Base-by-base conservation (phyloP, 1,139 yeast species). In the Nadsonia starkeyi-henricii region DNA sequence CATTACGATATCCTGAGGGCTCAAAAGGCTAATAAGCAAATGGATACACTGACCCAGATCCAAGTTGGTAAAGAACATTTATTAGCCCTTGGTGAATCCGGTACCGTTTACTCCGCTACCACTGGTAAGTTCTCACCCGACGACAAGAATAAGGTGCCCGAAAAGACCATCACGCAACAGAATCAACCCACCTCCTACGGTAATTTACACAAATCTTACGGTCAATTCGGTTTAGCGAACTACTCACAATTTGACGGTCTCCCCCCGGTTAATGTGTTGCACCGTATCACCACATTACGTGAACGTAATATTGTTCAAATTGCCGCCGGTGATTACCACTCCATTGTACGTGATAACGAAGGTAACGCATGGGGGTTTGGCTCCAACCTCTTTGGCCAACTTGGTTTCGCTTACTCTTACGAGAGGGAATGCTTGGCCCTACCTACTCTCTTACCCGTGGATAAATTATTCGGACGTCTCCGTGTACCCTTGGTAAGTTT, bases 351-450 rank as follows among this genome's bases (percentile, higher is more conserved):
- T 30, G 91, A 85, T 55, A 57, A 67, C 1, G 60, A 70, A 21
- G 93, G 91, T 17, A 71, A 73, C 51, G 67, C 86, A 18, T 84
- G 82, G 77, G 75, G 88, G 1, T 89, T 94, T 77, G 98, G 98
- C 30, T 77, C 77, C 52, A 91, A 91, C 62, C 69, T 76, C 1
- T 76, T 67, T 61, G 97, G 98, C 21, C 91, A 91, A 60, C 71
- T 93, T 52, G 95, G 89, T n/a, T 70, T 77, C 46, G 79, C 79
- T 8, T 79, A 82, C 47, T 70, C 76, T 26, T 77, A 77, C 58
- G 77, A 77, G 50, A 77, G 83, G 13, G 86, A 83, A 55, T 68
- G 74, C 47, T 73, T 81, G 47, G 78, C 94, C 2, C 74, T 79
- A 41, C 97, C 97, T 1, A 74, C 74, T 45, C 68, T 45, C 59